A percentile compares a stretch with the other conserved stretches of the same genome.
These are phyloP conservation scores for Lepidium aucheri DNA, from an alignment of 345 rosid genomes.

Conservation along the genomic window DNA sequence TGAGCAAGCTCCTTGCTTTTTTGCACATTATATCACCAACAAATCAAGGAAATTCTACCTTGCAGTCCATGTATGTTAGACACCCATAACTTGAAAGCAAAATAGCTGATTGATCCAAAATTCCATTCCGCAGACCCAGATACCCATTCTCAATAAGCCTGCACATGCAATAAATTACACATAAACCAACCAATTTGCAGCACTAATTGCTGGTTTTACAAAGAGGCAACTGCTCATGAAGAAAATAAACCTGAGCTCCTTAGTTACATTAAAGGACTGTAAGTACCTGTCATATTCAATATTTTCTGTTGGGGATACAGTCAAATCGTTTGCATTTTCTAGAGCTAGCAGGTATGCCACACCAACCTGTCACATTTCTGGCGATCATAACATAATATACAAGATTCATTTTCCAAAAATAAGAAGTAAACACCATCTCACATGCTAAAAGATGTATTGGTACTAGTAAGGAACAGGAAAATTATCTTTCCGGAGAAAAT, in stretches of 20 bases:
- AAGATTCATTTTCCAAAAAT: conserved; percentile 15
- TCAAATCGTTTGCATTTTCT: conserved; percentile 67
- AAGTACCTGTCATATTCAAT: conserved; percentile 79
- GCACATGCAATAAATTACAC: conserved; percentile 20
- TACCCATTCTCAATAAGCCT: conserved; percentile 91
- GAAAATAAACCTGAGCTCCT: neutral
- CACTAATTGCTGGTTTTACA: neutral
- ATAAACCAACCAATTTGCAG: conserved; percentile 7
- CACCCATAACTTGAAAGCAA: conserved; percentile 75
- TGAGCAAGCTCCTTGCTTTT: neutral
- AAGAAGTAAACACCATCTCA: neutral
- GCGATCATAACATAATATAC: conserved; percentile 19
- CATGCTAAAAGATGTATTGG: neutral
- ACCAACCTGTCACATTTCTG: conserved; percentile 58
- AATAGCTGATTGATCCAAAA: conserved; percentile 93
- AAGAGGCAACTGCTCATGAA: conserved; percentile 9
- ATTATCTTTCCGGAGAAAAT: neutral
- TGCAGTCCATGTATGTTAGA: conserved; percentile 86
- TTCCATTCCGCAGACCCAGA: conserved; percentile 86
- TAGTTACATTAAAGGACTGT: neutral
- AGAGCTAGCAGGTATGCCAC: conserved; percentile 87
- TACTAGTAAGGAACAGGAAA: neutral
- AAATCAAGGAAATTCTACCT: conserved; percentile 41
- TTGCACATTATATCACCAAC: neutral
- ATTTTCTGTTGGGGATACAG: conserved; percentile 60